Conservation (phyloP, 768 basidiomycete genomes). For the Trametes elegans region DNA sequence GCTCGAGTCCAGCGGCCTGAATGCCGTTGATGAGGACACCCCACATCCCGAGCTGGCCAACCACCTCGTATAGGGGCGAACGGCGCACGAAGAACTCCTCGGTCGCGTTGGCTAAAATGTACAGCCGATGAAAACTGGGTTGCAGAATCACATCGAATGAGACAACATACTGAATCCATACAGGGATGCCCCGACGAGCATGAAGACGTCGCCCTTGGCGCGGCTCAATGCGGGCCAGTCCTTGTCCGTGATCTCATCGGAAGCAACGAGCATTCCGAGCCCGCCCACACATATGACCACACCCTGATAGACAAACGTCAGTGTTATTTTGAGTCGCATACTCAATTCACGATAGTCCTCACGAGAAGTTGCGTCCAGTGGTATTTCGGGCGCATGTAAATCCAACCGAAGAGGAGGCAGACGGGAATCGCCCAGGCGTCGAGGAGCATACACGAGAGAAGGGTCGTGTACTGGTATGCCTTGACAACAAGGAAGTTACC, state of each 20-base stretch:
- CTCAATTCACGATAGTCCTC: constrained; percentile 23
- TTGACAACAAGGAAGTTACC: constrained; percentile 87
- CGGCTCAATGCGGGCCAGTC: constrained; percentile 61
- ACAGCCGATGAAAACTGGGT: neutral
- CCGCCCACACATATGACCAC: constrained; percentile 71
- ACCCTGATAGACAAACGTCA: constrained; percentile 43
- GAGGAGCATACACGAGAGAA: constrained; percentile 89
- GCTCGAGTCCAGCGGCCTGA: constrained; percentile 75
- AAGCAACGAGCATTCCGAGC: constrained; percentile 75
- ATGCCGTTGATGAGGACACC: constrained; percentile 77
- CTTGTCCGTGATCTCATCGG: constrained; percentile 77
- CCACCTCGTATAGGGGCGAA: constrained; percentile 81
- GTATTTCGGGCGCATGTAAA: constrained; percentile 78
- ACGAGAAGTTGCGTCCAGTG: constrained; percentile 84
- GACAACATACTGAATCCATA: constrained; percentile 78
- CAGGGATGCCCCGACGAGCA: constrained; percentile 82
- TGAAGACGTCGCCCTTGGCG: constrained; percentile 82
- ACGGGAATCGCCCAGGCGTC: constrained; percentile 92
- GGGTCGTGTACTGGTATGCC: constrained; percentile 83
- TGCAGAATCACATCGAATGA: too few relatives aligned
- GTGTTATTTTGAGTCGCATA: neutral
- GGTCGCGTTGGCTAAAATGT: constrained; percentile 69
- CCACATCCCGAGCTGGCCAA: constrained; percentile 86
- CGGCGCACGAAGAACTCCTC: constrained; percentile 85
- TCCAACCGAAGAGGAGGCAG: constrained; percentile 78